Conservation (phyloP, 768 basidiomycete genomes). For the Kwoniella pini region DNA sequence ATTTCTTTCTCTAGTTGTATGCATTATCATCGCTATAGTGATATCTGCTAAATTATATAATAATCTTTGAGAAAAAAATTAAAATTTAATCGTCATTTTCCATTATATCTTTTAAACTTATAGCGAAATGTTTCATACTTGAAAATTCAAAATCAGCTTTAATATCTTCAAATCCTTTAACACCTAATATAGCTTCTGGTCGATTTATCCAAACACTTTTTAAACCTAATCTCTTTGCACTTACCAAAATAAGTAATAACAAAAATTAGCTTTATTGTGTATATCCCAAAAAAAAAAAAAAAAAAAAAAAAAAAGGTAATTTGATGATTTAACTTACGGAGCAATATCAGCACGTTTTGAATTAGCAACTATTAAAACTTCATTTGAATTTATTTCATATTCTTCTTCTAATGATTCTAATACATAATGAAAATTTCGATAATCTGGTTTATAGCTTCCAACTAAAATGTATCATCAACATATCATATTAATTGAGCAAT, state of each 20-base stretch:
- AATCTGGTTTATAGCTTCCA: slow-evolving; percentile 36
- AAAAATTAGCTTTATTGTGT: background rate
- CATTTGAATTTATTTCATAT: slow-evolving; percentile 21
- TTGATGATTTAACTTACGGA: slow-evolving; percentile 35
- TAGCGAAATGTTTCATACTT: slow-evolving; percentile 28
- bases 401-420: slow-evolving; percentile 21
- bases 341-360: slow-evolving; percentile 25
- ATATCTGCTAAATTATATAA: too few species aligned
- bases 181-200: slow-evolving; percentile 18
- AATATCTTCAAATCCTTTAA: slow-evolving; percentile 10
- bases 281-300: background rate
- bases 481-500: too few species aligned
- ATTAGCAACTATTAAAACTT: slow-evolving; percentile 32
- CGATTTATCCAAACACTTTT: slow-evolving; percentile 35
- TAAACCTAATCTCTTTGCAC: slow-evolving; percentile 25
- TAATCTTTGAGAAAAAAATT: too few species aligned
- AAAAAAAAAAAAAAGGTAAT: too few species aligned
- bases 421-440: slow-evolving; percentile 33
- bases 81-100: background rate
- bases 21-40: too few species aligned
- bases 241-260: background rate
- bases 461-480: slow-evolving; percentile 8
- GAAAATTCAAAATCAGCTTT: slow-evolving; percentile 22
- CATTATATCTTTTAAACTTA: slow-evolving; percentile 21
- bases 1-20: too few species aligned